A percentile compares a stretch with the other conserved stretches of the same genome.
These are phyloP conservation scores for Suillus placidus DNA, from an alignment of 768 basidiomycete species.

Conservation along the genomic window DNA sequence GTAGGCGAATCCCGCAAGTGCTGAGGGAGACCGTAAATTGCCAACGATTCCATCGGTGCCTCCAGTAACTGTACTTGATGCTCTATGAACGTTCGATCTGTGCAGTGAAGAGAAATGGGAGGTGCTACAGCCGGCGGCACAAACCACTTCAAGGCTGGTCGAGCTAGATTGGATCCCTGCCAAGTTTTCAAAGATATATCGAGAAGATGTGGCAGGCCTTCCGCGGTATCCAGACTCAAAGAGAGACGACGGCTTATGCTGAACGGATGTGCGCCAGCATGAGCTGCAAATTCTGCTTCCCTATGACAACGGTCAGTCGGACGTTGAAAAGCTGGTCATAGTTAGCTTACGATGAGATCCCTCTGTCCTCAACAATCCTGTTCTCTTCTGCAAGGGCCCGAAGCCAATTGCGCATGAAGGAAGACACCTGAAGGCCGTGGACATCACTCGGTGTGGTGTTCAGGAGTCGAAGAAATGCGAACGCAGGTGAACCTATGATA, in stretches of 20 bases:
- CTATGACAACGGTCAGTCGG: neutral
- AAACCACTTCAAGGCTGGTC: constrained; percentile 81
- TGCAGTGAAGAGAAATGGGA: constrained; percentile 70
- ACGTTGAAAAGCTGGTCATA: neutral
- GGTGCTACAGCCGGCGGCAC: constrained; percentile 87
- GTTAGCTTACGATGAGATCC: constrained; percentile 46
- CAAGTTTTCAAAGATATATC: constrained; percentile 66
- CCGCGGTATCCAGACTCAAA: constrained; percentile 35
- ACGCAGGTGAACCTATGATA: constrained; percentile 53
- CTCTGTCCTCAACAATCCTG: constrained; percentile 40
- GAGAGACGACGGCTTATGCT: constrained; percentile 17
- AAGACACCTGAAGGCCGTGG: constrained; percentile 59
- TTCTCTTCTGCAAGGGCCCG: constrained; percentile 49
- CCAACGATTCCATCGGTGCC: constrained; percentile 73
- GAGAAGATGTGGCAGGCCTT: constrained; percentile 54
- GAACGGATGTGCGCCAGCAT: neutral
- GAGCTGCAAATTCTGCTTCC: constrained; percentile 4
- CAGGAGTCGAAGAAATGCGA: constrained; percentile 79
- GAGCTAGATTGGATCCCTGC: constrained; percentile 79
- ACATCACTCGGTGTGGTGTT: constrained; percentile 65
- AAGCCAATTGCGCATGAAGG: constrained; percentile 61
- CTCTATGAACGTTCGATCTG: constrained; percentile 80
- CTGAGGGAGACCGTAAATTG: constrained; percentile 83
- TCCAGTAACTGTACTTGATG: constrained; percentile 59
- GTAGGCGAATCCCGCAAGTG: constrained; percentile 59